A percentile compares a stretch with the other conserved stretches of the same genome.
Conservation (phyloP, 768 basidiomycete genomes). For the Auricularia sp. region DNA sequence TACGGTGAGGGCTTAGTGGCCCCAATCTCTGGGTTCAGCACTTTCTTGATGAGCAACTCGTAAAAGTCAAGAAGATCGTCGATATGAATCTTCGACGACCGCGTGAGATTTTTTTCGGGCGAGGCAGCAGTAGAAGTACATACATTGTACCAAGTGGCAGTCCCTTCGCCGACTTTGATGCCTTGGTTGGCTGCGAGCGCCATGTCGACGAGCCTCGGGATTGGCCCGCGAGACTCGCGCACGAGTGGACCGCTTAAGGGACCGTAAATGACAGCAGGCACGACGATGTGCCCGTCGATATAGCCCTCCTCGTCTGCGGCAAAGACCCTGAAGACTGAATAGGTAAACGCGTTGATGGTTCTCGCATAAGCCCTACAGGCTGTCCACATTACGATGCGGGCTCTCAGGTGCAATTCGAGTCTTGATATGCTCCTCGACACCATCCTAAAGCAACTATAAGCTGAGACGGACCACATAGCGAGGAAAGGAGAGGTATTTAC, state of each 20-base stretch:
- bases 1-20: background rate
- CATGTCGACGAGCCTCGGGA: background rate
- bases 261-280: background rate
- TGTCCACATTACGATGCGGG: background rate
- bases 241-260: background rate
- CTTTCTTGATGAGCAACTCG: background rate
- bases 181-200: background rate
- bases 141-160: background rate
- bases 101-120: background rate
- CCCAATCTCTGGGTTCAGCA: background rate
- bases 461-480: too few species aligned
- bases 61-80: background rate
- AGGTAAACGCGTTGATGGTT: background rate
- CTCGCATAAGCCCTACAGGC: background rate
- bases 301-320: background rate
- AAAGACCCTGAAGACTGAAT: background rate
- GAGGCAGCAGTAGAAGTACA: background rate
- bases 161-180: background rate
- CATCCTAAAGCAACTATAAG: background rate
- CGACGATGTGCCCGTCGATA: background rate
- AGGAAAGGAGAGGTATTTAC: background rate
- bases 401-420: background rate
- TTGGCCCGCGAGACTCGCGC: background rate
- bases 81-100: background rate
- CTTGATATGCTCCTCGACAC: background rate